phyloP scores from a whole-genome alignment of 2,329 filamentous ascomycete species.

The Aureobasidium sp. region DNA sequence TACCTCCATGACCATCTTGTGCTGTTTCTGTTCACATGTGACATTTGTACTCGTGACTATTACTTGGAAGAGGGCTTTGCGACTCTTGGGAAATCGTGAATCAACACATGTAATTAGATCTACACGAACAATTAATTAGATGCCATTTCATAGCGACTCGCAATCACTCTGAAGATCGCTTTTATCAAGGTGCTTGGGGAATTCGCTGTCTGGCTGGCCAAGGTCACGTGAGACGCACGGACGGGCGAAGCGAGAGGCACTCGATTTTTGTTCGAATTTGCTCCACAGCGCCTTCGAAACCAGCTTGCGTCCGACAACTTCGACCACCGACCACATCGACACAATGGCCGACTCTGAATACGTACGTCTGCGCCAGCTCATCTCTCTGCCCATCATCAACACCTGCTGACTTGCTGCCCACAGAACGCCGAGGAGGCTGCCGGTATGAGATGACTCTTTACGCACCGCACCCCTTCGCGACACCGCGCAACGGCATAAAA shows the following conservation, averaged over 20 bases:
- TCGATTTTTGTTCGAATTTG: slow-evolving; percentile 5
- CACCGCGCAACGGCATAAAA: slow-evolving; percentile 28
- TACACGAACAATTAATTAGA: neutral
- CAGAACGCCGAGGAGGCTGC: slow-evolving; percentile 97
- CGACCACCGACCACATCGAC: slow-evolving; percentile 34
- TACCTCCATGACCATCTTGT: neutral
- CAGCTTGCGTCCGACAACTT: slow-evolving; percentile 13
- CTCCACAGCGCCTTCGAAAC: neutral
- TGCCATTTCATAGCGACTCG: neutral
- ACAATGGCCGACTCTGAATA: slow-evolving; percentile 86
- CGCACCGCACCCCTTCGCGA: slow-evolving; percentile 19
- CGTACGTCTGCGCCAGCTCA: slow-evolving; percentile 50
- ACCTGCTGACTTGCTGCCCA: slow-evolving; percentile 24
- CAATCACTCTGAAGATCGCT: neutral
- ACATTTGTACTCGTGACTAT: neutral
- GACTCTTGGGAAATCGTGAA: neutral
- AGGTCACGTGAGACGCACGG: slow-evolving; percentile 5
- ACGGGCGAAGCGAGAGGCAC: slow-evolving; percentile 7
- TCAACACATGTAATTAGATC: neutral
- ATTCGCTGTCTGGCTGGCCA: neutral
- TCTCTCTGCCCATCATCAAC: slow-evolving; percentile 19
- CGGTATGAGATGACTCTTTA: slow-evolving; percentile 41
- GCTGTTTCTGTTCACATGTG: neutral
- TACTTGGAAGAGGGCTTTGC: neutral
- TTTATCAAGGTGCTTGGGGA: neutral